These are phyloP conservation scores for Ceratocystis ficicola DNA, from an alignment of 2,329 filamentous ascomycete species.

Conservation along the genomic window DNA sequence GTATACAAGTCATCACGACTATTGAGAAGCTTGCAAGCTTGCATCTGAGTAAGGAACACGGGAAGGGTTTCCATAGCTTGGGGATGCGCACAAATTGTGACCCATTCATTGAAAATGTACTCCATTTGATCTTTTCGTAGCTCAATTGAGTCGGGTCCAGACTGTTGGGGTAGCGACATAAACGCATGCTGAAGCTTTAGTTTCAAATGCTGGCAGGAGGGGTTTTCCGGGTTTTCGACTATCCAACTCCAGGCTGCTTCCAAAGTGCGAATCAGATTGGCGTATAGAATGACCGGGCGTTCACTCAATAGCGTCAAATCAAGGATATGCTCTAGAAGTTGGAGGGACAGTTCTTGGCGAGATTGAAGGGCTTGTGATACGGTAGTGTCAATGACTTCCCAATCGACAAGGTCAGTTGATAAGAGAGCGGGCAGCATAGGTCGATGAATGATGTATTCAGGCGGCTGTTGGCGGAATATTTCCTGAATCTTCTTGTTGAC, in stretches of 20 bases:
- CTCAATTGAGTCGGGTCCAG: constrained; percentile 36
- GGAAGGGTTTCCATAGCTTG: constrained; percentile 59
- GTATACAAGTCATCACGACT: constrained; percentile 62
- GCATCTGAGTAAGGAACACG: constrained; percentile 75
- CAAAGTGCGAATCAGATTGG: constrained; percentile 75
- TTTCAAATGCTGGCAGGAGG: constrained; percentile 58
- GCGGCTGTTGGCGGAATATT: constrained; percentile 45
- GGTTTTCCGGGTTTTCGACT: constrained; percentile 53
- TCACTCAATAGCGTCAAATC: constrained; percentile 69
- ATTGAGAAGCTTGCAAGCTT: constrained; percentile 58
- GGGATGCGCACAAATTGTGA: constrained; percentile 66
- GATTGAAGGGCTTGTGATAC: constrained; percentile 61
- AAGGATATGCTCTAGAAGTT: constrained; percentile 68
- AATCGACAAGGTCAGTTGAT: constrained; percentile 49
- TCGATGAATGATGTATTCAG: constrained; percentile 44
- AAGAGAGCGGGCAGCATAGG: constrained; percentile 46
- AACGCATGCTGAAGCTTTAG: constrained; percentile 41
- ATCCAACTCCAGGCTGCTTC: constrained; percentile 75
- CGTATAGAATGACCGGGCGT: constrained; percentile 62
- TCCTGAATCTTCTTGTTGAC: constrained; percentile 44
- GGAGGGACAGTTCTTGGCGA: constrained; percentile 58
- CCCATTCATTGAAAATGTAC: constrained; percentile 94
- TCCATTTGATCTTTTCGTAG: constrained; percentile 68
- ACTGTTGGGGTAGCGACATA: constrained; percentile 29
- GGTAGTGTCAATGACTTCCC: constrained; percentile 55